Percentiles rank a stretch among this genome's conserved stretches.
phyloP scores from a whole-genome alignment of 2,329 filamentous ascomycete species.

The Xylariaceae sp. region DNA sequence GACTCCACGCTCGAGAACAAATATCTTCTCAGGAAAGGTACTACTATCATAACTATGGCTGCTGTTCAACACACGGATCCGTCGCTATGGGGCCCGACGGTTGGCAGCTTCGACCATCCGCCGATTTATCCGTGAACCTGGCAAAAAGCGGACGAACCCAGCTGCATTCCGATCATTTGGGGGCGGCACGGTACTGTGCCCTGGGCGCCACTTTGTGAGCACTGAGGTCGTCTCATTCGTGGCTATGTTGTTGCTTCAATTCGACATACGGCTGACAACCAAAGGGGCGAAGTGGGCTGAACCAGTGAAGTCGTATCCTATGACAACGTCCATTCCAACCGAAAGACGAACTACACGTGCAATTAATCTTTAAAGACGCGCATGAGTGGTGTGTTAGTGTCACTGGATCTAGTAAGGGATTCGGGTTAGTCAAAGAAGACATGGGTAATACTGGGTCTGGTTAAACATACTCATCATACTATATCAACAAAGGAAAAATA shows the following conservation, averaged over 20 bases:
- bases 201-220: conserved; percentile 18
- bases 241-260: conserved; percentile 16
- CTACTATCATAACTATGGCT: conserved; percentile 10
- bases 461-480: too few relatives aligned
- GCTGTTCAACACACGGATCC: conserved; percentile 11
- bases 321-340: conserved; percentile 14
- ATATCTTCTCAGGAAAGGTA: conserved; percentile 19
- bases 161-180: conserved; percentile 17
- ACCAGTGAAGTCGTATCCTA: conserved; percentile 16
- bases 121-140: conserved; percentile 8
- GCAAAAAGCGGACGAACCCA: conserved; percentile 4
- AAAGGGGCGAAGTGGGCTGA: conserved; percentile 10
- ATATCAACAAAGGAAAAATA: too few relatives aligned
- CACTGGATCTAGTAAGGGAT: conserved; percentile 4
- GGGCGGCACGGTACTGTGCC: conserved; percentile 12
- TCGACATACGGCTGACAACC: conserved; percentile 12
- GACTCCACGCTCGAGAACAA: conserved; percentile 17
- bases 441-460: background rate
- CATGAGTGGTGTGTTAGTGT: conserved; percentile 1
- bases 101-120: conserved; percentile 11
- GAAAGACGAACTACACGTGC: conserved; percentile 3
- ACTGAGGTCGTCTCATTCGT: conserved; percentile 15
- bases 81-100: conserved; percentile 13
- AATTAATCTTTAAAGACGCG: conserved; percentile 4
- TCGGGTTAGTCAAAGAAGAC: conserved; percentile 6